Base-by-base conservation (phyloP, 2,329 filamentous ascomycete genomes). In the Pseudogymnoascus sp. region DNA sequence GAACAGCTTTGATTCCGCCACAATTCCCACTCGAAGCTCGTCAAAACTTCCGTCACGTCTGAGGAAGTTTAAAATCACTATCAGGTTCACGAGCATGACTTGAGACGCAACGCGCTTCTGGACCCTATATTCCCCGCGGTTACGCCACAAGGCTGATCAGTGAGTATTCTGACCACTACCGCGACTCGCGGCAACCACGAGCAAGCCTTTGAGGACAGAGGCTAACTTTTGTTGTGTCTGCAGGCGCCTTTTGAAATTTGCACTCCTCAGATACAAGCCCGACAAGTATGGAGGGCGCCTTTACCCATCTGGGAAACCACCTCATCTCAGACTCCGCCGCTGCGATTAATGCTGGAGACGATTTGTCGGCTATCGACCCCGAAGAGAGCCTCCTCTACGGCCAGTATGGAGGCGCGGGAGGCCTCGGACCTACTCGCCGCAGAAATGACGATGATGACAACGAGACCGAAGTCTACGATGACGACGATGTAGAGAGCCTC, bases 261-360 rank as follows among this genome's bases (percentile, higher is more conserved):
- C 28, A 67, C 63, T 65, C 59, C 62, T 40, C 14, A 42, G 37
- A 18, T 23, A 64, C 59, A 63, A 67, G 60, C 56, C 38, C 61
- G 61, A 73, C 61, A 34, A 69, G 59, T 69, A 93, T 95, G 90
- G 90, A 95, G 81, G 89, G 89, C 75, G 89, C 91, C 69, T 96
- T 96, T 75, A 93, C 89, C 67, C 89, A 95, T 77, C 85, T 93
- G 72, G 90, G 89, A 72, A 96, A 95, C 78, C 89, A 93, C 77
- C 80, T 93, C 70, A 87, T 95, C 73, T 92, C 89, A 72, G 89
- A 93, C 77, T 91, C 89, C 61, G 89, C 88, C 62, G 87, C 89
- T 65, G 90, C 89, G 66, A 96, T 97, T 77, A 96, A 96, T 72
- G 92, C 92, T 68, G 89, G 85, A 71, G 91, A 96, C 77, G 86